Evolutionary conservation across 805 yeast species (phyloP).

Genomic region (Alloascoidea hylecoeti): DNA sequence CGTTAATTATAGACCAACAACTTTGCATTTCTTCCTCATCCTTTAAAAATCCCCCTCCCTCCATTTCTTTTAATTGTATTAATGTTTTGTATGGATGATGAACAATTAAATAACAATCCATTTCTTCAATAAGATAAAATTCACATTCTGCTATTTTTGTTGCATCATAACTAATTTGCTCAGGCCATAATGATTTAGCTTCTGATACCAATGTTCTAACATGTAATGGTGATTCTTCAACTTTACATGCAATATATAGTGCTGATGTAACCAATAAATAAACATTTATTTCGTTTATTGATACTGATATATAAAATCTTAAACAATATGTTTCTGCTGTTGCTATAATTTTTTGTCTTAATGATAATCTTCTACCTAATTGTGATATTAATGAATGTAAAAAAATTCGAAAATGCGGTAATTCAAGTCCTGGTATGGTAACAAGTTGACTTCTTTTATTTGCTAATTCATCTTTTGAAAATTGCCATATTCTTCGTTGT

Average conservation of each 20-base stretch:
- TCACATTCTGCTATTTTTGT: conserved; percentile 92
- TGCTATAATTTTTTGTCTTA: conserved; percentile 74
- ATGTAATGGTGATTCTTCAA: conserved; percentile 93
- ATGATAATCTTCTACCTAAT: conserved; percentile 63
- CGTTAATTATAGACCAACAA: conserved; percentile 84
- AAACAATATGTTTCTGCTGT: conserved; percentile 79
- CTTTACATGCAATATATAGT: conserved; percentile 80
- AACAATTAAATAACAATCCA: conserved; percentile 27
- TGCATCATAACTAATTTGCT: conserved; percentile 80
- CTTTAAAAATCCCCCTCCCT: conserved; percentile 20
- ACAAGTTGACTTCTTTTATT: conserved; percentile 24
- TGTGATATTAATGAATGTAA: conserved; percentile 63
- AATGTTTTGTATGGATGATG: conserved; percentile 26
- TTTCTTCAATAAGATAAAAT: conserved; percentile 82
- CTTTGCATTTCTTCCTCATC: conserved; percentile 63
- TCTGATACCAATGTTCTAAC: conserved; percentile 72
- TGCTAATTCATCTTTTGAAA: conserved; percentile 43
- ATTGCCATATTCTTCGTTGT: conserved; percentile 73
- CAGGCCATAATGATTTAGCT: conserved; percentile 89
- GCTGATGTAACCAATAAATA: conserved; percentile 76
- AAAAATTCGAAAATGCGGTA: conserved; percentile 51
- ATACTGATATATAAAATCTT: conserved; percentile 61
- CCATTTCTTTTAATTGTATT: conserved; percentile 27
- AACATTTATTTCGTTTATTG: conserved; percentile 69
- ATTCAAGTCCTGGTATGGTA: conserved; percentile 21